Evolutionary conservation across 106 monocot species (phyloP), one percentile per base, ranked within the genome.

Genomic region (Iris macrosiphon): DNA sequence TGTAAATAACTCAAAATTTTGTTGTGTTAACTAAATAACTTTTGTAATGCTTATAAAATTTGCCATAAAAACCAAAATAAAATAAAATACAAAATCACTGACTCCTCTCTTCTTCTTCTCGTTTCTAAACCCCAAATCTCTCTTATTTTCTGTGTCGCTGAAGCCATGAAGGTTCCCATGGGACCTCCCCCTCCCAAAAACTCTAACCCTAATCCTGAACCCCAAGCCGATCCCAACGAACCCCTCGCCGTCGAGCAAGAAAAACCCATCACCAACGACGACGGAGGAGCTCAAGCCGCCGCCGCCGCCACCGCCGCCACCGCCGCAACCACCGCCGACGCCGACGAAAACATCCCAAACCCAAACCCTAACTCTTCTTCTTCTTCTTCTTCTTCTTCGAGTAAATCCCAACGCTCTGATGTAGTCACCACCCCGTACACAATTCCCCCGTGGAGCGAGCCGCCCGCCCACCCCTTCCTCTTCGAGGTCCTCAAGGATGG

Each of bases 401-500:
- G 15, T 41, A 41, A 41, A 4, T 41, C 40, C 12, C 66, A 24
- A 1, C n/a, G n/a, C n/a, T n/a, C n/a, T n/a, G n/a, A n/a, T n/a
- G n/a, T n/a, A n/a, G 12, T 38, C 9, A 59, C 40, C 2, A 63
- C 73, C 24, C 81, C 88, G 8, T 95, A 95, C 70, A 26, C 73
- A 25, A 89, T 79, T 40, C 89, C 89, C 1, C 59, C 77, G 20
- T 95, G 94, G 94, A 95, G 94, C 61, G 71, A 72, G 55, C 55
- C 61, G 18, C 89, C 94, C 4, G 69, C 45, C 5, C 73, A 85
- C 32, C 75, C 75, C 24, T 85, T 95, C 65, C 79, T 59, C 63
- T 49, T 89, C 29, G 94, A 95, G 68, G 79, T 95, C 24, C 79
- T 95, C 37, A 95, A 95, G 49, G 81, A 89, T 5, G 94, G 94